Conservation (phyloP, 495 filamentous ascomycete genomes). For the Podospora sp. region DNA sequence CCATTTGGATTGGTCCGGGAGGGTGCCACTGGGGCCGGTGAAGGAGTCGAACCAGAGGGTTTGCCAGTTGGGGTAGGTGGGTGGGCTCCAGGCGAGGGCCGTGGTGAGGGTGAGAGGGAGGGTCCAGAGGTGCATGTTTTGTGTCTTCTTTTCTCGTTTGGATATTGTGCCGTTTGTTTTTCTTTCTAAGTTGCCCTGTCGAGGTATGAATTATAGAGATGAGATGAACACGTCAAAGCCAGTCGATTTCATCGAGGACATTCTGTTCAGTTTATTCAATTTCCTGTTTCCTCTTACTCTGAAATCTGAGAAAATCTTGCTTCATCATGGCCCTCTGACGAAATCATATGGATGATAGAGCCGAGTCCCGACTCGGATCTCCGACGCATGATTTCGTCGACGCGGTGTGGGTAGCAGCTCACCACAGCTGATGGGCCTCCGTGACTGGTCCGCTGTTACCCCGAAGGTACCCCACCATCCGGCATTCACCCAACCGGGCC, state of each 20-base stretch:
- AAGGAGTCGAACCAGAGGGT: constrained; percentile 47
- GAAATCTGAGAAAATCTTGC: background rate
- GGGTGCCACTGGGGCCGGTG: constrained; percentile 30
- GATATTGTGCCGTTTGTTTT: too few relatives aligned
- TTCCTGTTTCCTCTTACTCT: background rate
- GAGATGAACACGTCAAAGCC: too few relatives aligned
- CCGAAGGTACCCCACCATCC: too few relatives aligned
- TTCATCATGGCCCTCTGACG: background rate
- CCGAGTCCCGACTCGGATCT: background rate
- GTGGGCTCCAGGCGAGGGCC: constrained; percentile 37
- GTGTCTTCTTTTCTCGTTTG: too few relatives aligned
- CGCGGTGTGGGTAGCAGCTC: background rate
- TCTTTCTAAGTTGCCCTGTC: too few relatives aligned
- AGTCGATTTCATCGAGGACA: too few relatives aligned
- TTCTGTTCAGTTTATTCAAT: background rate
- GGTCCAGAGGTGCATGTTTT: background rate
- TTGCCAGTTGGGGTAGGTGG: constrained; percentile 37
- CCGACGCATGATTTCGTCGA: background rate
- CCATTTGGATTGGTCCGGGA: constrained; percentile 43
- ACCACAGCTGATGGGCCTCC: background rate
- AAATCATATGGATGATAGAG: background rate
- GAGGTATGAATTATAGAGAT: too few relatives aligned
- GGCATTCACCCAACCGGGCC: too few relatives aligned
- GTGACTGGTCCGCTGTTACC: background rate
- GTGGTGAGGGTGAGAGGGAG: constrained; percentile 21